phyloP scores from a whole-genome alignment of 768 basidiomycete genomes.

The Lactifluus subvellereus region DNA sequence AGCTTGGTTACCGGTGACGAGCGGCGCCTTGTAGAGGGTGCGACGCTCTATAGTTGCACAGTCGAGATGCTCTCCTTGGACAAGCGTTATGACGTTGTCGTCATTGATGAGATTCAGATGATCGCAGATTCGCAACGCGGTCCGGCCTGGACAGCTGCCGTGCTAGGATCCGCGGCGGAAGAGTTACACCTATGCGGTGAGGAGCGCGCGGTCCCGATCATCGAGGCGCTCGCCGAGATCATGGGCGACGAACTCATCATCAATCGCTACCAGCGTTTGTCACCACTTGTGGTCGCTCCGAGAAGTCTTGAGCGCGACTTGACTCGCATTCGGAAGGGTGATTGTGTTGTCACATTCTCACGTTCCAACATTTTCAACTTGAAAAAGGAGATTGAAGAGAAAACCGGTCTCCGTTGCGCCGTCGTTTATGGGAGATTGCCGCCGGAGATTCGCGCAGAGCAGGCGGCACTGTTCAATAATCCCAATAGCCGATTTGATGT shows the following conservation, averaged over 20 bases:
- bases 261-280: slow-evolving; percentile 80
- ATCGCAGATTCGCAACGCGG: slow-evolving; percentile 77
- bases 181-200: slow-evolving; percentile 97
- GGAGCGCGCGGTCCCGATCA: slow-evolving; percentile 81
- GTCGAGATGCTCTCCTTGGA: slow-evolving; percentile 78
- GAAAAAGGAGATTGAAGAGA: slow-evolving; percentile 64
- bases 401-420: slow-evolving; percentile 75
- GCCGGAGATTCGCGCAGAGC: slow-evolving; percentile 86
- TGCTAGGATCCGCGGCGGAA: slow-evolving; percentile 66
- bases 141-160: slow-evolving; percentile 72
- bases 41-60: slow-evolving; percentile 71
- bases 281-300: slow-evolving; percentile 70
- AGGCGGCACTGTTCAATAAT: slow-evolving; percentile 89
- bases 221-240: slow-evolving; percentile 58
- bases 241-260: slow-evolving; percentile 81
- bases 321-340: slow-evolving; percentile 62
- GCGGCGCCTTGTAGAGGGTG: slow-evolving; percentile 57
- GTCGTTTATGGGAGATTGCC: slow-evolving; percentile 91
- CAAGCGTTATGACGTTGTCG: slow-evolving; percentile 63
- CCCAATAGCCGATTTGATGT: slow-evolving; percentile 79
- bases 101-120: slow-evolving; percentile 98
- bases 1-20: slow-evolving; percentile 95
- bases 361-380: slow-evolving; percentile 67
- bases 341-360: slow-evolving; percentile 87
- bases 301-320: slow-evolving; percentile 58